Evolutionary conservation across 495 filamentous ascomycete species (phyloP).

Genomic region (Sabuloglossum arenarium): DNA sequence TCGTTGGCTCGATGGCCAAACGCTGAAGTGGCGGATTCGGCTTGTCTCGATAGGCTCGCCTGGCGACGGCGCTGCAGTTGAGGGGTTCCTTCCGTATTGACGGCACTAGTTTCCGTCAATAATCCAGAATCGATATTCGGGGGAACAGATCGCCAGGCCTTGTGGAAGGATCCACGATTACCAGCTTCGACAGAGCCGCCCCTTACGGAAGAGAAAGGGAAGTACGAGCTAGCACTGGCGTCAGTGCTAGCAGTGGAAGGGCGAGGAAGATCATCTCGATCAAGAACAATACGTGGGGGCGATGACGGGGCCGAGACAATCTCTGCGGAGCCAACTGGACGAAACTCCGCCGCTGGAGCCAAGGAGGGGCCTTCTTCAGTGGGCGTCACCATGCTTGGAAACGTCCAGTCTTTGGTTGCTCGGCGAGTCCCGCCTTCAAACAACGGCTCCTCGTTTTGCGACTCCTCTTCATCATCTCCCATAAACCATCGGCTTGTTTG

Average conservation of each 20-base stretch:
- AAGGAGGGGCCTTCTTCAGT: not conserved
- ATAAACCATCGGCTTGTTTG: constrained; percentile 15
- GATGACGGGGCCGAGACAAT: not conserved
- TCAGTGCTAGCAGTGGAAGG: not conserved
- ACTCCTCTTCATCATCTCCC: constrained; percentile 20
- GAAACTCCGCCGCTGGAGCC: not conserved
- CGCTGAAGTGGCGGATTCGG: not conserved
- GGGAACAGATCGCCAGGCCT: not conserved
- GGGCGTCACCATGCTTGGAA: constrained; percentile 12
- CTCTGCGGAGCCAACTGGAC: not conserved
- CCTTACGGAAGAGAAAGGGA: not conserved
- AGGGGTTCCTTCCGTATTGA: not conserved
- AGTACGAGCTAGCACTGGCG: not conserved
- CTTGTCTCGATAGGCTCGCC: not conserved
- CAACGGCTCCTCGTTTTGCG: constrained; percentile 11
- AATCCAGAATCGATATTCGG: not conserved
- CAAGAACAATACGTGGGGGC: not conserved
- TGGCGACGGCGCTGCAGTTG: not conserved
- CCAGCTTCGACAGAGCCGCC: not conserved
- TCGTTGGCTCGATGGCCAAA: not conserved
- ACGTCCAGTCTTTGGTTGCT: constrained; percentile 19
- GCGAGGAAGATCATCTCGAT: not conserved
- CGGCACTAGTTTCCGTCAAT: not conserved
- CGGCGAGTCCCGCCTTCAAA: constrained; percentile 13
- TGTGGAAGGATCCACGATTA: constrained; percentile 1